A percentile compares a stretch with the other conserved stretches of the same genome.
These are phyloP conservation scores for Chalciporus chontae DNA, from an alignment of 768 basidiomycete species.

Conservation along the genomic window DNA sequence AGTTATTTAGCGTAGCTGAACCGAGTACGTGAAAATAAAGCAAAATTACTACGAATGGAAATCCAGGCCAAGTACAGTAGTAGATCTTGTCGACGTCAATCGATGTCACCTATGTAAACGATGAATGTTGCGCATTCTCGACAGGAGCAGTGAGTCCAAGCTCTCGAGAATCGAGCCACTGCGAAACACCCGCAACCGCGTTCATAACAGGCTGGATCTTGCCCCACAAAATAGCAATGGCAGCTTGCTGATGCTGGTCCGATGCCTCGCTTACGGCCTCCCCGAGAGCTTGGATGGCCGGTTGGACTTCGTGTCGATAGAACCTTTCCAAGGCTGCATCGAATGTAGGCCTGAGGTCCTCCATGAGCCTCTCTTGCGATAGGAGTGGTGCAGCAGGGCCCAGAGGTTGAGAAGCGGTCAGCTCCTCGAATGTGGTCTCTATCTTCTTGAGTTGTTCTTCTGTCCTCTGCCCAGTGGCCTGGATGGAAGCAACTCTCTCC, in stretches of 20 bases:
- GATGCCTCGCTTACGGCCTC: conserved; percentile 10
- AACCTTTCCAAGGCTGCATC: conserved; percentile 19
- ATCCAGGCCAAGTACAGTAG: neutral
- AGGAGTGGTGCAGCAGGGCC: neutral
- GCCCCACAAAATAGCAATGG: conserved; percentile 23
- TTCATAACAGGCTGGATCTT: conserved; percentile 31
- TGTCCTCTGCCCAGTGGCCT: conserved; percentile 10
- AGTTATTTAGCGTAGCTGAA: too few relatives aligned
- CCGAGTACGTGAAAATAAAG: neutral
- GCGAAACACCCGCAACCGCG: conserved; percentile 28
- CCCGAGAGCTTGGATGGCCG: conserved; percentile 15
- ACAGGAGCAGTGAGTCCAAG: conserved; percentile 19
- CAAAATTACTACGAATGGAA: conserved; percentile 14
- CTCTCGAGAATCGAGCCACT: conserved; percentile 30
- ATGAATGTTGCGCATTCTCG: neutral
- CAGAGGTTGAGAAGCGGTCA: conserved; percentile 9
- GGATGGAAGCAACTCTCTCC: conserved; percentile 12
- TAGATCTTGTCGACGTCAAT: too few relatives aligned
- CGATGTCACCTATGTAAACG: neutral
- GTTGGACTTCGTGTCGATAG: conserved; percentile 22
- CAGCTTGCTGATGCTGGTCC: conserved; percentile 20
- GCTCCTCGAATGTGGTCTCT: conserved; percentile 14
- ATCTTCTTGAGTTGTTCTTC: conserved; percentile 16
- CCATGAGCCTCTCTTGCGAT: conserved; percentile 14
- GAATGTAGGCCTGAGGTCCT: conserved; percentile 17